Evolutionary conservation across 2,329 filamentous ascomycete species (phyloP).

Genomic region (Rutstroemia sp.): DNA sequence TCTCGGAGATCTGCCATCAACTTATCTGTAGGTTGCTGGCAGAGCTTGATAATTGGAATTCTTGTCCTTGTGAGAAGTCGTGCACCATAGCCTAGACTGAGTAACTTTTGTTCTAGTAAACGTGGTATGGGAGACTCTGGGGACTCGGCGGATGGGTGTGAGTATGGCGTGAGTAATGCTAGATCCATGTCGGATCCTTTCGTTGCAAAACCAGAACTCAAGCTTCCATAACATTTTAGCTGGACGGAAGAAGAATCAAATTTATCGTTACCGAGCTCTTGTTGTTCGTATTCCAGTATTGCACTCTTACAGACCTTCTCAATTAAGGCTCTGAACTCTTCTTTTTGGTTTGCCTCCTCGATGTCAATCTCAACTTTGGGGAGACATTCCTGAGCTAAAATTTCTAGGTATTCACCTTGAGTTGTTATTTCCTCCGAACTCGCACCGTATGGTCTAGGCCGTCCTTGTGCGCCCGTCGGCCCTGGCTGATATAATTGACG

Average conservation of each 20-base stretch:
- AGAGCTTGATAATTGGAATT: conserved; percentile 84
- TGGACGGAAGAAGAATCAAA: conserved; percentile 53
- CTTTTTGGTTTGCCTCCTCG: conserved; percentile 61
- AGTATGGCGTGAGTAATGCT: conserved; percentile 61
- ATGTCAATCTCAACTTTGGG: conserved; percentile 47
- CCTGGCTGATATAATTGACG: conserved; percentile 28
- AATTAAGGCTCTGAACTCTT: conserved; percentile 58
- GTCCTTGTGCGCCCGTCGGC: conserved; percentile 10
- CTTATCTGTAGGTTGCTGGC: conserved; percentile 57
- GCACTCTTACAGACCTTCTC: conserved; percentile 57
- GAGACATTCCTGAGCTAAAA: conserved; percentile 33
- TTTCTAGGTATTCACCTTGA: conserved; percentile 44
- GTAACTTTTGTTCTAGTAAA: conserved; percentile 65
- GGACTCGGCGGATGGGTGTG: conserved; percentile 45
- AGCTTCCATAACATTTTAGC: conserved; percentile 73
- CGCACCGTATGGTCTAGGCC: conserved; percentile 11
- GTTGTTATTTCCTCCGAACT: conserved; percentile 38
- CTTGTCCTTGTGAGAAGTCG: conserved; percentile 70
- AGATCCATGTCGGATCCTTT: conserved; percentile 90
- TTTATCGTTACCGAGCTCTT: conserved; percentile 33
- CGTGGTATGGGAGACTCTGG: conserved; percentile 60
- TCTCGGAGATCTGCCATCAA: conserved; percentile 54
- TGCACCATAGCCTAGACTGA: conserved; percentile 67
- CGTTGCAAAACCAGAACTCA: conserved; percentile 78
- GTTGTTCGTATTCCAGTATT: conserved; percentile 45